Percentiles rank a stretch among this genome's conserved stretches.
These are phyloP conservation scores for Penicillium cosmopolitanum DNA, from an alignment of 495 filamentous ascomycete genomes.

Conservation along the genomic window DNA sequence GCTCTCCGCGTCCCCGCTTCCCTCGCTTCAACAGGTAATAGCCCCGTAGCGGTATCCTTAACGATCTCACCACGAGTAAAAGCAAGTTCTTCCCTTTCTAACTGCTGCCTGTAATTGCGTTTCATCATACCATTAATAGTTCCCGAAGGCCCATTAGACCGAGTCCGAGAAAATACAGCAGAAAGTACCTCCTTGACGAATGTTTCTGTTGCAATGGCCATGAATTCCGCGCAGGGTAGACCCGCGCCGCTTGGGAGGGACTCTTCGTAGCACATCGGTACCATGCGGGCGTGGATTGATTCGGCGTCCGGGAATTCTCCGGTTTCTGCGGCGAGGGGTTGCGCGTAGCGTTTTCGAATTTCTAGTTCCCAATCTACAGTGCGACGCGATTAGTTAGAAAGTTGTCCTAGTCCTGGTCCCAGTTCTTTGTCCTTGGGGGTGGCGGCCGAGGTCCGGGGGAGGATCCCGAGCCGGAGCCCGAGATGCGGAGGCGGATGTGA, in stretches of 20 bases:
- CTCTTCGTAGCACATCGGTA: conserved; percentile 92
- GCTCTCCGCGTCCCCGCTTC: conserved; percentile 66
- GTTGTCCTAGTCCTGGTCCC: neutral
- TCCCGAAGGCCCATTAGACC: conserved; percentile 75
- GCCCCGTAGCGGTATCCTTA: conserved; percentile 62
- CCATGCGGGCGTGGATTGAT: conserved; percentile 81
- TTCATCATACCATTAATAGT: conserved; percentile 76
- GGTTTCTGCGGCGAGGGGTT: conserved; percentile 84
- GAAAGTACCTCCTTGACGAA: conserved; percentile 89
- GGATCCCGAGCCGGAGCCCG: conserved; percentile 2
- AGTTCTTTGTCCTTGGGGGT: conserved; percentile 2
- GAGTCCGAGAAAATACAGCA: conserved; percentile 74
- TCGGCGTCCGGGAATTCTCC: conserved; percentile 88
- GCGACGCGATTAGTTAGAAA: conserved; percentile 23
- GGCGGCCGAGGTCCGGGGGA: neutral
- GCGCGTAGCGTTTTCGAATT: conserved; percentile 88
- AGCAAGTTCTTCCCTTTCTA: conserved; percentile 72
- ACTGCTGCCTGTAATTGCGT: conserved; percentile 70
- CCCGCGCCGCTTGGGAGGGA: conserved; percentile 77
- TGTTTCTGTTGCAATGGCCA: conserved; percentile 88
- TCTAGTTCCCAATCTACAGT: conserved; percentile 81
- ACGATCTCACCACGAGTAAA: conserved; percentile 69
- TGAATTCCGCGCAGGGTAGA: conserved; percentile 75
- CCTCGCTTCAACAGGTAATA: conserved; percentile 77
- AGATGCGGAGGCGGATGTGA: conserved; percentile 8